Percentiles rank a stretch among this genome's conserved stretches.
Conservation (phyloP, 257 asterid species). For the Primulina eburnea region DNA sequence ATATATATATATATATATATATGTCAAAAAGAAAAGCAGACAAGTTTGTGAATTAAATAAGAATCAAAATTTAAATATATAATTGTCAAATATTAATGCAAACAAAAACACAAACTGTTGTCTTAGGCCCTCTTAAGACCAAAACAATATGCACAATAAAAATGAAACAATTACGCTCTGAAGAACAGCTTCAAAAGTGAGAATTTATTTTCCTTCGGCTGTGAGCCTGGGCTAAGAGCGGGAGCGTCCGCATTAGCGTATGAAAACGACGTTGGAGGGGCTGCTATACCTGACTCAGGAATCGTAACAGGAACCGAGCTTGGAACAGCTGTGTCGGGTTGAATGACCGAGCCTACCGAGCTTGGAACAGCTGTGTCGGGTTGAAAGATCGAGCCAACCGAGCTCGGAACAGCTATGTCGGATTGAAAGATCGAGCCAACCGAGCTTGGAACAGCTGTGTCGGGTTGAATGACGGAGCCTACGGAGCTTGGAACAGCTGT, state of each 20-base stretch:
- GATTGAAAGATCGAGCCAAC: background rate
- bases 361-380: background rate
- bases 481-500: background rate
- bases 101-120: background rate
- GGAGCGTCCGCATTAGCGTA: background rate
- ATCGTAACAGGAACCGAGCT: background rate
- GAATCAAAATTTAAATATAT: too few species aligned
- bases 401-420: background rate
- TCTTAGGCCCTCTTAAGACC: background rate
- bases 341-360: background rate
- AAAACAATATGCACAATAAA: too few species aligned
- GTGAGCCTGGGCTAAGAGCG: background rate
- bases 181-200: background rate
- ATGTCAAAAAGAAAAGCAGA: too few species aligned
- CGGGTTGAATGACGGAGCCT: background rate
- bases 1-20: too few species aligned
- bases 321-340: background rate
- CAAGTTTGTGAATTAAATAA: too few species aligned
- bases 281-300: background rate
- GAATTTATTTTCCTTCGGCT: background rate
- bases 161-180: background rate
- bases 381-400: background rate
- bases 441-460: background rate
- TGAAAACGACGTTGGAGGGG: background rate
- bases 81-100: background rate